These are phyloP conservation scores for Karstenula rhodostoma DNA, from an alignment of 2,329 filamentous ascomycete species.

Conservation along the genomic window DNA sequence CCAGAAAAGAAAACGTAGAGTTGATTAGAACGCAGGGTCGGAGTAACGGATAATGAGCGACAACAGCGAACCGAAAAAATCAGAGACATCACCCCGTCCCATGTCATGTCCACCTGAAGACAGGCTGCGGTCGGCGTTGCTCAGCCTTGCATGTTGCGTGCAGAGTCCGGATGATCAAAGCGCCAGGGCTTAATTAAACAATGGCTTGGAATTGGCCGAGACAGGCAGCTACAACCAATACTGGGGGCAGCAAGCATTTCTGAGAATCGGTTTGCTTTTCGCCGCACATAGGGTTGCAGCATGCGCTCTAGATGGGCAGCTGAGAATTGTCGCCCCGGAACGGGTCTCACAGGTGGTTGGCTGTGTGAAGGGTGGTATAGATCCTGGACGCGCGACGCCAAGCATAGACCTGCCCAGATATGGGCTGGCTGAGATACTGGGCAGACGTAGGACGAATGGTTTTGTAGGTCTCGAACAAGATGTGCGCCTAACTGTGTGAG, in stretches of 20 bases:
- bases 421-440: neutral
- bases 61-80: neutral
- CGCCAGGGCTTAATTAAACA: conserved; percentile 1
- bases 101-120: neutral
- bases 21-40: neutral
- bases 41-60: neutral
- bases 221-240: neutral
- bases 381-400: neutral
- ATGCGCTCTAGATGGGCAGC: neutral
- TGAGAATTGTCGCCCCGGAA: neutral
- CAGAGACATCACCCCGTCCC: conserved; percentile 1
- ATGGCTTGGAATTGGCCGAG: conserved; percentile 1
- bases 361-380: neutral
- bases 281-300: neutral
- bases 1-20: neutral
- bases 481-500: neutral
- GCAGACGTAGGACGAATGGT: neutral
- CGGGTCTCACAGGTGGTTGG: neutral
- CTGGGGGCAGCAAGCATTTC: neutral
- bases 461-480: neutral
- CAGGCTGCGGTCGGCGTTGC: neutral
- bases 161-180: conserved; percentile 12
- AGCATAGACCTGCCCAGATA: neutral
- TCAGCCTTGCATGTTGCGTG: conserved; percentile 7
- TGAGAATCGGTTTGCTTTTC: neutral